Evolutionary conservation across 352 stramenopile species (phyloP).

Genomic region (Phytophthora constricta): DNA sequence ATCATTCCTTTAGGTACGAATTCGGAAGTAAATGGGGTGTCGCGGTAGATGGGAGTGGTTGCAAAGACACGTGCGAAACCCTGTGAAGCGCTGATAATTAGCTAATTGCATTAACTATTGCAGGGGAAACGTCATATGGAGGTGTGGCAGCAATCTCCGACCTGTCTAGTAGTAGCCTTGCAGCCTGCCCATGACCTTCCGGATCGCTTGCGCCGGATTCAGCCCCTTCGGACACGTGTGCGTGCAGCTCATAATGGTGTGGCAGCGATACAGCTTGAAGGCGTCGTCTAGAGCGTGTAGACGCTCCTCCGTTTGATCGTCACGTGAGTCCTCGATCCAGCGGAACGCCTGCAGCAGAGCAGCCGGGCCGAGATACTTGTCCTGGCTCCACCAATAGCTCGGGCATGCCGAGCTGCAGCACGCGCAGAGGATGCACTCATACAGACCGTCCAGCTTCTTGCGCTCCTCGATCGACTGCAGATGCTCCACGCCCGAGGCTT

Average conservation of each 20-base stretch:
- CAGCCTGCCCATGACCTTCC: constrained; percentile 96
- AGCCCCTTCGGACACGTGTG: constrained; percentile 99
- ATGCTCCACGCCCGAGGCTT: constrained; percentile 87
- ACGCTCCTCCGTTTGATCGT: constrained; percentile 97
- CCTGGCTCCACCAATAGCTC: constrained; percentile 99
- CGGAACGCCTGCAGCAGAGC: constrained; percentile 96
- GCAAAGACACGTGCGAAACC: too few species aligned
- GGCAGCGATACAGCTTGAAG: constrained; percentile 99
- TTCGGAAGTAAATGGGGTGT: too few species aligned
- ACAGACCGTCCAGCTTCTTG: constrained; percentile 99
- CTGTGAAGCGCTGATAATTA: too few species aligned
- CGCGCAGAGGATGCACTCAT: constrained; percentile 99
- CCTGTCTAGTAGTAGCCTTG: not conserved
- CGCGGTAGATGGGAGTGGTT: too few species aligned
- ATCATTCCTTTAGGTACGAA: not conserved
- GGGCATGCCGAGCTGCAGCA: constrained; percentile 99
- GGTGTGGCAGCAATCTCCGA: too few species aligned
- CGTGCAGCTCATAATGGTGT: constrained; percentile 99
- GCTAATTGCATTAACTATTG: too few species aligned
- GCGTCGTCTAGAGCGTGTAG: constrained; percentile 97
- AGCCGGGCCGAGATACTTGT: constrained; percentile 94
- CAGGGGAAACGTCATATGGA: too few species aligned
- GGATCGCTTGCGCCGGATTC: constrained; percentile 98
- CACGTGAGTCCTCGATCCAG: constrained; percentile 99
- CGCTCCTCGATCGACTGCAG: constrained; percentile 95